Base-by-base conservation (phyloP, 176 grass and related monocot species). In the Neostapfia colusana region DNA sequence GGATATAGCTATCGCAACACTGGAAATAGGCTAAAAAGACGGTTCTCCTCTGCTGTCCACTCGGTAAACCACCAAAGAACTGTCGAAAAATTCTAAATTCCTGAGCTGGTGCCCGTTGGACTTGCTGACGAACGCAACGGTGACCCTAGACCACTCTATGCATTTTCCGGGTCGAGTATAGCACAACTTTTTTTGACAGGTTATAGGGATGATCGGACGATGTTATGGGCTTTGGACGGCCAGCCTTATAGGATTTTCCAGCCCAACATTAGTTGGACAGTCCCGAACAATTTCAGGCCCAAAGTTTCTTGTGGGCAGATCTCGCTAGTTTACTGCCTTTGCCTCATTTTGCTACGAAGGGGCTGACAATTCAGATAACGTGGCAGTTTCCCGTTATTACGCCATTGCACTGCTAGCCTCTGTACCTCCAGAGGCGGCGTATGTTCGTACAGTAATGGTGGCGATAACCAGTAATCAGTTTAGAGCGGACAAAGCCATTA, bases 1-100 rank as follows among this genome's bases (percentile, higher is more conserved):
- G 26, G 24, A 7, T 17, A 67, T 45, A 75, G 63, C 63, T 36
- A 59, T 44, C 48, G 45, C 23, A 66, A 67, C 51, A n/a, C 28
- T 13, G 49, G 8, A 20, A 10, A 42, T 36, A 45, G 25, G 21
- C 18, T 67, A 25, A 74, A 57, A 74, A 48, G 26, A 58, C 26
- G 39, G 63, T 25, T 57, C 48, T 34, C 37, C 26, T 72, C 36
- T 46, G 62, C 39, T 83, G 49, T 67, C 50, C 72, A 27, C 63
- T 27, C n/a, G 65, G 50, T 20, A 68, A 75, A 73, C 31, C 60
- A 21, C 17, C 23, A 27, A 69, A 71, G 15, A 12, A 16, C 17
- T 10, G 39, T 74, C 70, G 12, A 55, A 41, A 34, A 41, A 34
- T 54, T 65, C 60, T 11, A 56, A 65, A 43, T 54, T 41, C 17